Percentiles rank a stretch among this genome's conserved stretches.
phyloP scores from a whole-genome alignment of 345 rosid genomes.

The Citrus glauca region DNA sequence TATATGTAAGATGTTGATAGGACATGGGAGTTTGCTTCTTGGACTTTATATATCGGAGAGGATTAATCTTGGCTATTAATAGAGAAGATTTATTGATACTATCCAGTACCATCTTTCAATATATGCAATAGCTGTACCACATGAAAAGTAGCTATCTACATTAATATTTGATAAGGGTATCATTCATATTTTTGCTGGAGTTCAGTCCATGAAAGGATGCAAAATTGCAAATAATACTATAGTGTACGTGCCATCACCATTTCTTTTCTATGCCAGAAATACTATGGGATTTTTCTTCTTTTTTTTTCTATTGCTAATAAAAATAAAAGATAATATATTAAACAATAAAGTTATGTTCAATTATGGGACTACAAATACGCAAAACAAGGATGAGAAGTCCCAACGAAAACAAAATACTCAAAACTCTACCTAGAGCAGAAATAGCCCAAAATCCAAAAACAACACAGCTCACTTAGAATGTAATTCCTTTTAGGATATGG shows the following conservation, averaged over 20 bases:
- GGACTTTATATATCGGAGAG: background rate
- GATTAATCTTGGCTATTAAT: background rate
- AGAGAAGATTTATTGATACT: background rate
- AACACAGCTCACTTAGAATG: too few relatives aligned
- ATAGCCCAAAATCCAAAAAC: too few relatives aligned
- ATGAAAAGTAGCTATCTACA: background rate
- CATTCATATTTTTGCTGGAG: background rate
- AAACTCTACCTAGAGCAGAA: too few relatives aligned
- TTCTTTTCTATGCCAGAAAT: background rate
- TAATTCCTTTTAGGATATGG: too few relatives aligned
- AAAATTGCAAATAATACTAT: background rate
- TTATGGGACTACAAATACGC: too few relatives aligned
- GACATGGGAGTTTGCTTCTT: background rate
- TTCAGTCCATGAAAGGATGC: background rate
- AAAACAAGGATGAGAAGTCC: too few relatives aligned
- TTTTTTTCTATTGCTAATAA: too few relatives aligned
- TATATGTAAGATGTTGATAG: background rate
- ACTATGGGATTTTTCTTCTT: too few relatives aligned
- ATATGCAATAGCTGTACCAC: background rate
- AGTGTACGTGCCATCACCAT: too few relatives aligned
- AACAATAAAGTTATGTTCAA: too few relatives aligned
- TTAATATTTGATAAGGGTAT: background rate
- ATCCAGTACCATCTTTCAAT: background rate
- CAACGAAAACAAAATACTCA: too few relatives aligned
- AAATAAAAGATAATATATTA: too few relatives aligned